These are phyloP conservation scores for Gnomoniopsis sp. DNA, from an alignment of 2,329 filamentous ascomycete genomes.

Conservation along the genomic window DNA sequence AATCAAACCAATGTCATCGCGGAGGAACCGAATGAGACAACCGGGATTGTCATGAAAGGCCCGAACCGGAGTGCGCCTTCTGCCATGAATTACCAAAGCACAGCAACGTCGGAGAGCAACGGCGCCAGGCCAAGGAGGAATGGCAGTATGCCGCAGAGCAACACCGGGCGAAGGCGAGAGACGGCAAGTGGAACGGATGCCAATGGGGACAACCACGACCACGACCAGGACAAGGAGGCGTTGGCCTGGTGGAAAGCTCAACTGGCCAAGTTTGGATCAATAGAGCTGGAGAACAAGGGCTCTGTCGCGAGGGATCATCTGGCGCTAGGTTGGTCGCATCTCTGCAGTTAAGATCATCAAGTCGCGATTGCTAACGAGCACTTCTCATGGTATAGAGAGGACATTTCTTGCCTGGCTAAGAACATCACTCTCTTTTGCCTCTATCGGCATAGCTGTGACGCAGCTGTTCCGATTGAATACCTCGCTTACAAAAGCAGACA, in stretches of 20 bases:
- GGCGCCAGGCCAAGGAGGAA: conserved; percentile 4
- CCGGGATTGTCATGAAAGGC: conserved; percentile 7
- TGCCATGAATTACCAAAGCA: conserved; percentile 18
- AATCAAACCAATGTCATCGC: not conserved
- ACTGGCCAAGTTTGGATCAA: conserved; percentile 50
- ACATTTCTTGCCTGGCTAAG: conserved; percentile 85
- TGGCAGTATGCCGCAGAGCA: not conserved
- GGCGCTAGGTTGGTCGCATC: conserved; percentile 59
- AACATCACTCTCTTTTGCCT: conserved; percentile 77
- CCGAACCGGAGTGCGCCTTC: not conserved
- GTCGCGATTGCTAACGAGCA: not conserved
- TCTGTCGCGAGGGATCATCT: conserved; percentile 80
- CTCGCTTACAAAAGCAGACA: conserved; percentile 41
- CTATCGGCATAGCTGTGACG: conserved; percentile 78
- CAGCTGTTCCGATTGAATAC: conserved; percentile 83
- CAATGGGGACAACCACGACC: conserved; percentile 9
- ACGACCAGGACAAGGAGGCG: conserved; percentile 21
- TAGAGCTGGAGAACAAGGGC: conserved; percentile 83
- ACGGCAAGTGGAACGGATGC: not conserved
- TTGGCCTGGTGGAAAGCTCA: conserved; percentile 49
- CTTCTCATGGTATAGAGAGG: conserved; percentile 53
- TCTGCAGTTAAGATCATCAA: not conserved
- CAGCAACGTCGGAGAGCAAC: conserved; percentile 1
- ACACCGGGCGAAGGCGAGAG: conserved; percentile 1
- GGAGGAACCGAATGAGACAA: conserved; percentile 15